Evolutionary conservation across 768 basidiomycete genomes (phyloP).

Genomic region (Lactarius deliciosus): DNA sequence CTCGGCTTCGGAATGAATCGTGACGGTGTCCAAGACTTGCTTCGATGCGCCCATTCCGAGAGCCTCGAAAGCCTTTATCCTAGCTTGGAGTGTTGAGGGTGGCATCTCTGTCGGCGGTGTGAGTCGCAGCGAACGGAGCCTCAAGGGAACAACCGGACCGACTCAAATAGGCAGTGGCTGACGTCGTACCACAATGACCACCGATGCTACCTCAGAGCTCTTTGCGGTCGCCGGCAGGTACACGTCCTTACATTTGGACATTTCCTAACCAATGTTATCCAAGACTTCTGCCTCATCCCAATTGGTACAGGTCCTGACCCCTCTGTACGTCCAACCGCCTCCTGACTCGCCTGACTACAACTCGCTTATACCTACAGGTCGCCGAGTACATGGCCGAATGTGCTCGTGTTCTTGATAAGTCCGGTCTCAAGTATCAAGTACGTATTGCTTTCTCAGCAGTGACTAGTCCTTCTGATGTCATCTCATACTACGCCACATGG

Average conservation of each 20-base stretch:
- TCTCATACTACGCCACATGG: background rate
- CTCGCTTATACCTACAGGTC: slow-evolving; percentile 46
- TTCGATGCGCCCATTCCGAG: slow-evolving; percentile 22
- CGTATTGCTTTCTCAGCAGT: slow-evolving; percentile 24
- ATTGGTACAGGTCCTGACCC: slow-evolving; percentile 68
- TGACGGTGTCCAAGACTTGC: slow-evolving; percentile 22
- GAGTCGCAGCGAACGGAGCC: background rate
- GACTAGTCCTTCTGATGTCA: background rate
- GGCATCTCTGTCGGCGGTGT: slow-evolving; percentile 12
- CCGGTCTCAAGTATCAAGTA: slow-evolving; percentile 81
- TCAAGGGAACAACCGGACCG: background rate
- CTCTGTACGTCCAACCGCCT: slow-evolving; percentile 48
- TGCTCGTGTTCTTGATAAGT: slow-evolving; percentile 76
- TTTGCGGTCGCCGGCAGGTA: slow-evolving; percentile 73
- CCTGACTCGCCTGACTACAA: background rate
- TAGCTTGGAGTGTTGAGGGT: slow-evolving; percentile 27
- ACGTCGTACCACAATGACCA: background rate
- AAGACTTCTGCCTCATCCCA: slow-evolving; percentile 88
- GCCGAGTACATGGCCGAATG: slow-evolving; percentile 81
- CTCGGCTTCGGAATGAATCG: slow-evolving; percentile 19
- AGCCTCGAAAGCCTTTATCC: slow-evolving; percentile 30
- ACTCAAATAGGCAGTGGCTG: background rate
- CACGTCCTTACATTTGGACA: slow-evolving; percentile 4
- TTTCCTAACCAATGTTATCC: background rate
- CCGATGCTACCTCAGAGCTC: slow-evolving; percentile 48